Evolutionary conservation across 257 asterid species (phyloP).

Genomic region (Plectranthus barbatus): DNA sequence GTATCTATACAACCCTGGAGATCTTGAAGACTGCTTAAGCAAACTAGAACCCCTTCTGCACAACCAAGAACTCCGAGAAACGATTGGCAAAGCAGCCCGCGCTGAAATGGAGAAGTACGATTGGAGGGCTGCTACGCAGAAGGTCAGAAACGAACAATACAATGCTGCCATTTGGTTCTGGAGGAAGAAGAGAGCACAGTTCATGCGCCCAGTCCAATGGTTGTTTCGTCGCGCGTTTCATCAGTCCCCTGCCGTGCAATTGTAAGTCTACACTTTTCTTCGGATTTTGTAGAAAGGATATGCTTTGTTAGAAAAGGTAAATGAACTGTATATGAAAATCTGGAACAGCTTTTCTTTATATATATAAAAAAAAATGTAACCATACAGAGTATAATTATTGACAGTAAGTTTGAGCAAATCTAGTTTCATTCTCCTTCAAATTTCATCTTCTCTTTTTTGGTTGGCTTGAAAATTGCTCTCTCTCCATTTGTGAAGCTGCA

Average conservation of each 20-base stretch:
- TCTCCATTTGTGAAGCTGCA: neutral
- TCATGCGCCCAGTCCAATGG: slow-evolving; percentile 67
- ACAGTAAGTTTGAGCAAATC: slow-evolving; percentile 21
- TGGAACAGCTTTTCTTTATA: neutral
- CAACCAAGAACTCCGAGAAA: slow-evolving; percentile 52
- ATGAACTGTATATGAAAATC: neutral
- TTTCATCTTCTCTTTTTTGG: neutral
- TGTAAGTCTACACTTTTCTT: slow-evolving; percentile 1
- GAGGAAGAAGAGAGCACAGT: slow-evolving; percentile 70
- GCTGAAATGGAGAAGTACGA: slow-evolving; percentile 79
- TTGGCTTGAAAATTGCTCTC: neutral
- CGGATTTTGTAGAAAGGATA: neutral
- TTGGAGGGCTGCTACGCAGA: slow-evolving; percentile 90
- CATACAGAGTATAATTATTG: slow-evolving; percentile 22
- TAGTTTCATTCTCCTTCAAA: neutral
- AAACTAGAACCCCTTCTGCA: slow-evolving; percentile 61
- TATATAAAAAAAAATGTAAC: neutral
- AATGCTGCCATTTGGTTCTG: slow-evolving; percentile 91
- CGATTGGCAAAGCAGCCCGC: slow-evolving; percentile 73
- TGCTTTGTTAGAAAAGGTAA: no score
- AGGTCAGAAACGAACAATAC: slow-evolving; percentile 78
- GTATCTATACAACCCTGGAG: slow-evolving; percentile 72
- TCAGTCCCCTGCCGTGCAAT: slow-evolving; percentile 20
- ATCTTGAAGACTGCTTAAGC: slow-evolving; percentile 78
- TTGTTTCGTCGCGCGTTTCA: slow-evolving; percentile 35